Percentiles rank a stretch among this genome's conserved stretches.
These are phyloP conservation scores for Lactifluus pinguis DNA, from an alignment of 768 basidiomycete species.

Conservation along the genomic window DNA sequence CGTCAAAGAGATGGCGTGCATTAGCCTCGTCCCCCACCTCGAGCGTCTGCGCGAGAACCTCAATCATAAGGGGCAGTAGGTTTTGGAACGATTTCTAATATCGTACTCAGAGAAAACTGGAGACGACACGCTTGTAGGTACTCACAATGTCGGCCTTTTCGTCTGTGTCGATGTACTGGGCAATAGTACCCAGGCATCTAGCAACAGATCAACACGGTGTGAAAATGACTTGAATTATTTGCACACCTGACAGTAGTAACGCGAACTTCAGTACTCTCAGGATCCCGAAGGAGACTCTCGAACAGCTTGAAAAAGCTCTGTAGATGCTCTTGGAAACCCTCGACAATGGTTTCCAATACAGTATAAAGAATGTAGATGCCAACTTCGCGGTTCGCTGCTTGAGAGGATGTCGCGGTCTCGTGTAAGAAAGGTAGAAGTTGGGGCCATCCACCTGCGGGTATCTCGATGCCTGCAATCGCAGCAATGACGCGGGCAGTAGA, in stretches of 20 bases:
- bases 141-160: constrained; percentile 83
- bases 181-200: constrained; percentile 83
- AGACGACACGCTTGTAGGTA: constrained; percentile 14
- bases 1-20: constrained; percentile 87
- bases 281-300: constrained; percentile 59
- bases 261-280: constrained; percentile 82
- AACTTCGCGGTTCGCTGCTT: constrained; percentile 79
- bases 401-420: constrained; percentile 58
- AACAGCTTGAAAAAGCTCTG: constrained; percentile 76
- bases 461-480: constrained; percentile 84
- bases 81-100: constrained; percentile 76
- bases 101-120: neutral
- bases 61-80: constrained; percentile 80
- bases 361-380: constrained; percentile 85
- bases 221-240: neutral
- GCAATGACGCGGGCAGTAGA: constrained; percentile 89
- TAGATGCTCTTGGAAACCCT: constrained; percentile 75
- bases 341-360: constrained; percentile 84
- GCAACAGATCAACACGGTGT: neutral
- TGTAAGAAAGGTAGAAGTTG: constrained; percentile 83
- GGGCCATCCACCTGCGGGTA: constrained; percentile 72
- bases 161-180: constrained; percentile 83
- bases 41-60: constrained; percentile 78
- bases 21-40: constrained; percentile 70
- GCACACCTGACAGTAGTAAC: constrained; percentile 77